These are phyloP conservation scores for Cystofilobasidium ferigula DNA, from an alignment of 768 basidiomycete species.

Conservation along the genomic window DNA sequence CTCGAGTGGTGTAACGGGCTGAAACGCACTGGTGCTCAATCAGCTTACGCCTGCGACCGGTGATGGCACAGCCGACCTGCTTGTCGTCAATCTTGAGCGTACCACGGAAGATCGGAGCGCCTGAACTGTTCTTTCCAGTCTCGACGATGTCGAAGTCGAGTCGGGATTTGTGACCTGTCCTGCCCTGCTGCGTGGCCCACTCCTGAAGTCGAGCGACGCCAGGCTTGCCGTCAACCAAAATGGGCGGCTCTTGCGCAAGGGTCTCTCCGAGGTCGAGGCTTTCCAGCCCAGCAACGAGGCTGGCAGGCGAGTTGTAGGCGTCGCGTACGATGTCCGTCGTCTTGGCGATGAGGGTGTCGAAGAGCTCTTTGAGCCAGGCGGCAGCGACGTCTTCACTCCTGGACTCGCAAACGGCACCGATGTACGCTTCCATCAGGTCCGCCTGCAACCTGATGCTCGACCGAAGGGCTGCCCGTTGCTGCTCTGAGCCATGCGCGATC, in stretches of 20 bases:
- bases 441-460: constrained; percentile 6
- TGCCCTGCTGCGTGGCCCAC: background rate
- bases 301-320: background rate
- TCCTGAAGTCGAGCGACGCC: background rate
- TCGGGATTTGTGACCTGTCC: background rate
- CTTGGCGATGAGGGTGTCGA: background rate
- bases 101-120: background rate
- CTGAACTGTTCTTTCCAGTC: background rate
- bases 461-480: background rate
- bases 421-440: background rate
- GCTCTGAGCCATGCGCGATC: background rate
- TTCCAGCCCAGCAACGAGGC: background rate
- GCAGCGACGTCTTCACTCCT: background rate
- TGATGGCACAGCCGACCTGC: background rate
- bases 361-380: background rate
- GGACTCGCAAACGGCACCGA: background rate
- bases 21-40: background rate
- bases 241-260: background rate
- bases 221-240: background rate
- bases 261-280: background rate
- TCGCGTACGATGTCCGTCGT: background rate
- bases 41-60: background rate
- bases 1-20: background rate
- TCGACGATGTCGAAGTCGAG: background rate
- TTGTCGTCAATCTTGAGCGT: background rate